These are phyloP conservation scores for Lichtheimia ornata DNA, from an alignment of 371 early-diverging fungal species.

Conservation along the genomic window DNA sequence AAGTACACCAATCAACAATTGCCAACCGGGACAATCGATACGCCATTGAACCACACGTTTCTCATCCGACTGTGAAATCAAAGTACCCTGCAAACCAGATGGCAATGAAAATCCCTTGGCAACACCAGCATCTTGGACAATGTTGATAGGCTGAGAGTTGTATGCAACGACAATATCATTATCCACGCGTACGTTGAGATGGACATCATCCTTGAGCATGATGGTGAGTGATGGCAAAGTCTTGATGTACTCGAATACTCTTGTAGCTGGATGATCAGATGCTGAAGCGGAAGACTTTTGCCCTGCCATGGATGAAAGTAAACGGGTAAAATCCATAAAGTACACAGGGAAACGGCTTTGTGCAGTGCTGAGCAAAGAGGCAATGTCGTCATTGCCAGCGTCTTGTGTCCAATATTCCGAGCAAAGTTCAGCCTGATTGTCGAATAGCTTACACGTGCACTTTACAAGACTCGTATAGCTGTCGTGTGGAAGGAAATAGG, in stretches of 20 bases:
- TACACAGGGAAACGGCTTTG: conserved; percentile 33
- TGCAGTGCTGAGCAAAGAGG: conserved; percentile 26
- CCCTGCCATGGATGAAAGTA: conserved; percentile 33
- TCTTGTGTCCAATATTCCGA: conserved; percentile 34
- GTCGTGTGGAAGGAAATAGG: conserved; percentile 24
- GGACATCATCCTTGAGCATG: conserved; percentile 14
- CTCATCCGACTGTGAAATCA: conserved; percentile 18
- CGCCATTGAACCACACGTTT: conserved; percentile 27
- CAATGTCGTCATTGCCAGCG: conserved; percentile 13
- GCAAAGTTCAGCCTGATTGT: conserved; percentile 32
- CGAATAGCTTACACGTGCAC: conserved; percentile 21
- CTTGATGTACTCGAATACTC: conserved; percentile 33
- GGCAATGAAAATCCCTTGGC: conserved; percentile 20
- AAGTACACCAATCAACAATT: conserved; percentile 26
- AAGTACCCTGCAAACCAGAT: conserved; percentile 19
- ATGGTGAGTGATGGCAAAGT: conserved; percentile 22
- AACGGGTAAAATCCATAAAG: conserved; percentile 25
- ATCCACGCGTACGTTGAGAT: conserved; percentile 12
- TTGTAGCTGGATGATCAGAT: conserved; percentile 18
- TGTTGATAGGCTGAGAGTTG: conserved; percentile 17
- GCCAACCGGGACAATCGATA: conserved; percentile 37
- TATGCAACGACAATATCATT: conserved; percentile 8
- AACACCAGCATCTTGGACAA: conserved; percentile 12
- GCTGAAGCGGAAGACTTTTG: neutral
- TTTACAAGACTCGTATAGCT: conserved; percentile 32